These are phyloP conservation scores for Sarocladium oryzae DNA, from an alignment of 2,329 filamentous ascomycete species.

Conservation along the genomic window DNA sequence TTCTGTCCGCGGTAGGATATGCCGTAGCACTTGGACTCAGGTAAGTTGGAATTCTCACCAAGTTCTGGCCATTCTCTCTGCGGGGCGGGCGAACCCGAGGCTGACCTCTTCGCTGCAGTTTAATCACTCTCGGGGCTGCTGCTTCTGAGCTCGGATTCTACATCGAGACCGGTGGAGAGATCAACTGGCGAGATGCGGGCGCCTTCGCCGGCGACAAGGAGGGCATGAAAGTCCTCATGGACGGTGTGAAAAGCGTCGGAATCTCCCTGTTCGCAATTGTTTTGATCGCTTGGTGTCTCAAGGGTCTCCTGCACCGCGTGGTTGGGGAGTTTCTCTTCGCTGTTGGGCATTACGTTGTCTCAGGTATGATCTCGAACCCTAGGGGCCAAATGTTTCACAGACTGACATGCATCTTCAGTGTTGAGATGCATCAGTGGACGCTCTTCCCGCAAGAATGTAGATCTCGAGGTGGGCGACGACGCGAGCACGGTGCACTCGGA, in stretches of 20 bases:
- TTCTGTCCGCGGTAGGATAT: slow-evolving; percentile 16
- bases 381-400: no score
- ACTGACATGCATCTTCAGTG: no score
- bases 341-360: slow-evolving; percentile 15
- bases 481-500: neutral
- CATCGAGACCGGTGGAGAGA: slow-evolving; percentile 24
- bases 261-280: slow-evolving; percentile 17
- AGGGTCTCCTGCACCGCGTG: slow-evolving; percentile 19
- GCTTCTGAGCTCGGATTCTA: slow-evolving; percentile 26
- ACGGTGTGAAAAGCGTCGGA: slow-evolving; percentile 21
- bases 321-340: slow-evolving; percentile 18
- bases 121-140: slow-evolving; percentile 22
- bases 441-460: neutral
- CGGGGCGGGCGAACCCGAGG: neutral
- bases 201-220: slow-evolving; percentile 24
- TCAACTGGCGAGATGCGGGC: slow-evolving; percentile 25
- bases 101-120: slow-evolving; percentile 13
- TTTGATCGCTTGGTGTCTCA: slow-evolving; percentile 18
- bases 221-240: slow-evolving; percentile 23
- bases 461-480: slow-evolving; percentile 4
- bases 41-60: slow-evolving; percentile 16
- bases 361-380: slow-evolving; percentile 1
- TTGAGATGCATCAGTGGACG: neutral
- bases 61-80: neutral
- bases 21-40: slow-evolving; percentile 18